Percentiles rank a stretch among this genome's conserved stretches.
phyloP scores from a whole-genome alignment of 2,329 filamentous ascomycete genomes.

The Epichloe elymi region DNA sequence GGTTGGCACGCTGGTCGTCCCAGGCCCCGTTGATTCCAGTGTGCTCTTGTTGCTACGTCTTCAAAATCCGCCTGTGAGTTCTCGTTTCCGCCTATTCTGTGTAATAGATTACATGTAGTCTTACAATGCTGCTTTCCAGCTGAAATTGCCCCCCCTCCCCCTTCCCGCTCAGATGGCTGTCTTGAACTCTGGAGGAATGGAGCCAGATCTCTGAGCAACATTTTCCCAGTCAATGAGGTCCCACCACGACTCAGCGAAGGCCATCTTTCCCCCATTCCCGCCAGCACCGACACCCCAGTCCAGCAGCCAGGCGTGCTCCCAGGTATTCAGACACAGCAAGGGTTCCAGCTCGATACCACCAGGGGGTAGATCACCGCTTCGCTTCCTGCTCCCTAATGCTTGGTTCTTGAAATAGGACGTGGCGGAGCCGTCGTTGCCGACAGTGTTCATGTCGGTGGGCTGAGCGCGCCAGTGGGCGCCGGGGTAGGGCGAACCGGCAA shows the following conservation, averaged over 20 bases:
- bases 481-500: conserved; percentile 78
- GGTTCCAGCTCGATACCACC: conserved; percentile 59
- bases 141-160: no score
- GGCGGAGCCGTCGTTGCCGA: conserved; percentile 26
- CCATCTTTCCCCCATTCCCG: conserved; percentile 58
- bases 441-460: conserved; percentile 55
- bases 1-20: no score
- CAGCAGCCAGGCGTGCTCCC: conserved; percentile 84
- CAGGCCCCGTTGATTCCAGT: background rate
- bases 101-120: conserved; percentile 1
- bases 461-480: conserved; percentile 71
- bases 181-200: conserved; percentile 23
- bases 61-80: background rate
- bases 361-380: conserved; percentile 37
- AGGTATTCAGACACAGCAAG: conserved; percentile 84
- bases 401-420: conserved; percentile 27
- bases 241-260: conserved; percentile 78
- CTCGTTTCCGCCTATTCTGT: background rate
- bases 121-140: conserved; percentile 5
- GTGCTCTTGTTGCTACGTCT: background rate
- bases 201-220: conserved; percentile 37
- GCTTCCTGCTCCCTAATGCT: conserved; percentile 16
- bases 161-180: conserved; percentile 4
- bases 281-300: conserved; percentile 54
- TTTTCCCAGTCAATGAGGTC: conserved; percentile 70